Conservation (phyloP, 306 rosid species). For the Sicyos edulis region DNA sequence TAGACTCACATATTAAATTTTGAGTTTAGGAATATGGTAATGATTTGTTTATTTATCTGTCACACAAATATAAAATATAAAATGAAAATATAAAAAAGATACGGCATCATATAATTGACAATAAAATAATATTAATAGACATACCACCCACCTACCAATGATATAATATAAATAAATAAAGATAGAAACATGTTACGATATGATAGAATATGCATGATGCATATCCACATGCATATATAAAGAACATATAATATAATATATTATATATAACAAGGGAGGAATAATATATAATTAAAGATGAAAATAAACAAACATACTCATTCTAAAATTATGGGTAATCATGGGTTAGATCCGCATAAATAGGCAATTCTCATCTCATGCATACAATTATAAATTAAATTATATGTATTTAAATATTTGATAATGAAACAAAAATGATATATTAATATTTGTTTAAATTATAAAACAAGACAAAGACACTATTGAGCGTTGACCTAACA, state of each 20-base stretch:
- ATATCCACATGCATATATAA: not conserved
- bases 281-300: conserved; percentile 1
- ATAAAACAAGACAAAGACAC: conserved; percentile 21
- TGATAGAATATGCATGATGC: conserved; percentile 8
- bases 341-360: conserved; percentile 59
- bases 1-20: no score
- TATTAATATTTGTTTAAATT: not conserved
- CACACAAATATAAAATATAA: not conserved
- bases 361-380: conserved; percentile 46
- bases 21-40: conserved; percentile 4
- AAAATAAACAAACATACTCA: conserved; percentile 74
- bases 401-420: not conserved
- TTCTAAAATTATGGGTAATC: conserved; percentile 51
- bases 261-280: not conserved
- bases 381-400: conserved; percentile 28
- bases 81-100: not conserved
- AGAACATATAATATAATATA: no score
- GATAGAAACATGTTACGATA: not conserved
- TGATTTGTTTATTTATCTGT: conserved; percentile 13
- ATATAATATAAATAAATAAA: conserved; percentile 6
- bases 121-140: conserved; percentile 25
- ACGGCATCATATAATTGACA: conserved; percentile 16
- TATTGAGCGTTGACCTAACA: conserved; percentile 42
- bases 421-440: no score
- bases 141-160: conserved; percentile 32